Conservation (phyloP, 169 alveolate species). For the Plasmodium adleri region DNA sequence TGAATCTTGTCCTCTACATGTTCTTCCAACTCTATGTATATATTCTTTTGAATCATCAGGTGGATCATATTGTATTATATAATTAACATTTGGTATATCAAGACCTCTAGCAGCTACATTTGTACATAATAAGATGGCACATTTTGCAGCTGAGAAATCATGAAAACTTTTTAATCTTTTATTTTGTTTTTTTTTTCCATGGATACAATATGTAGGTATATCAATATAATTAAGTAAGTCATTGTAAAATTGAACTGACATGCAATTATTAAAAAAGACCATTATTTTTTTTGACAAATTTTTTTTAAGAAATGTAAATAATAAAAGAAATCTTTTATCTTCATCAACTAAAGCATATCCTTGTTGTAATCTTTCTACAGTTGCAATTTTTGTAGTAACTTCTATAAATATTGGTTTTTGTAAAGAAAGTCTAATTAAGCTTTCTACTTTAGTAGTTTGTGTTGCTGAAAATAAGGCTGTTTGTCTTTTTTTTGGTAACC, state of each 20-base stretch:
- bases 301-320: conserved; percentile 97
- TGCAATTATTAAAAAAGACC: conserved; percentile 99
- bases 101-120: conserved; percentile 99
- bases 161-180: conserved; percentile 95
- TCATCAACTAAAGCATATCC: conserved; percentile 98
- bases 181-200: conserved; percentile 97
- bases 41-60: conserved; percentile 99
- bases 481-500: conserved; percentile 97
- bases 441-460: conserved; percentile 96
- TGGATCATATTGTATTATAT: conserved; percentile 99
- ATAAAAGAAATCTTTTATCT: conserved; percentile 95
- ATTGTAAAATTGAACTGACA: conserved; percentile 98
- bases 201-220: conserved; percentile 95
- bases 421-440: conserved; percentile 95
- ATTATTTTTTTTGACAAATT: conserved; percentile 94
- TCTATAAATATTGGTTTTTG: conserved; percentile 96
- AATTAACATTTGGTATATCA: conserved; percentile 98
- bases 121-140: conserved; percentile 97
- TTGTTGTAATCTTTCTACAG: conserved; percentile 97
- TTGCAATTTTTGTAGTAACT: conserved; percentile 91
- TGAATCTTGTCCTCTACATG: conserved; percentile 98
- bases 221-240: conserved; percentile 98
- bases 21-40: conserved; percentile 99
- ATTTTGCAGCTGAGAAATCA: conserved; percentile 94
- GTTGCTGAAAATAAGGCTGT: conserved; percentile 99